Percentiles rank a stretch among this genome's conserved stretches.
These are phyloP conservation scores for Pseudogymnoascus sp. DNA, from an alignment of 2,329 filamentous ascomycete species.

Conservation along the genomic window DNA sequence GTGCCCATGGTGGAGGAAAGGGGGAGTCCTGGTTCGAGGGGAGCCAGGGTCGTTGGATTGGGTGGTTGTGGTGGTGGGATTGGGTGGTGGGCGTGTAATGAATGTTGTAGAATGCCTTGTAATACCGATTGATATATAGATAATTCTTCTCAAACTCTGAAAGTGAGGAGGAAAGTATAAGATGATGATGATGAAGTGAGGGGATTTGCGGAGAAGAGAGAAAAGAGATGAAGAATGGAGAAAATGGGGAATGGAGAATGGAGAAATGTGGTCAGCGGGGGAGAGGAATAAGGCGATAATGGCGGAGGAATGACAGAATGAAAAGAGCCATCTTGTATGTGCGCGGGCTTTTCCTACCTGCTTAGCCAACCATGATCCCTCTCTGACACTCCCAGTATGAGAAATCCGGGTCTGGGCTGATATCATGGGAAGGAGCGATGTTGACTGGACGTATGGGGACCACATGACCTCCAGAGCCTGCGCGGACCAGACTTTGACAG, in stretches of 20 bases:
- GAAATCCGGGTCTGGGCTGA: neutral
- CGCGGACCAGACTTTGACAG: neutral
- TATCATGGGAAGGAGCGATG: constrained; percentile 1
- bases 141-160: neutral
- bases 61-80: neutral
- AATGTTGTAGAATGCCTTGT: constrained; percentile 1
- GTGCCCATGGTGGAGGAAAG: neutral
- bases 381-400: neutral
- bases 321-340: neutral
- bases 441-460: neutral
- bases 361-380: neutral
- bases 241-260: constrained; percentile 1
- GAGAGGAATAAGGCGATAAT: neutral
- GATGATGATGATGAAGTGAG: neutral
- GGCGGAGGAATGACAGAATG: neutral
- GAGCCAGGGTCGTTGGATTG: neutral
- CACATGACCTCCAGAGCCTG: neutral
- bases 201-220: constrained; percentile 5
- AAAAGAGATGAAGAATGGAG: too few relatives aligned
- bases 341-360: neutral
- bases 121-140: neutral
- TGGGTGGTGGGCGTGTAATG: neutral
- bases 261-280: neutral
- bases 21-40: neutral
- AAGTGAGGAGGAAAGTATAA: neutral